Percentiles rank a stretch among this genome's conserved stretches.
phyloP scores from a whole-genome alignment of 2,329 filamentous ascomycete genomes.

The Phaeosphaeria sp. region DNA sequence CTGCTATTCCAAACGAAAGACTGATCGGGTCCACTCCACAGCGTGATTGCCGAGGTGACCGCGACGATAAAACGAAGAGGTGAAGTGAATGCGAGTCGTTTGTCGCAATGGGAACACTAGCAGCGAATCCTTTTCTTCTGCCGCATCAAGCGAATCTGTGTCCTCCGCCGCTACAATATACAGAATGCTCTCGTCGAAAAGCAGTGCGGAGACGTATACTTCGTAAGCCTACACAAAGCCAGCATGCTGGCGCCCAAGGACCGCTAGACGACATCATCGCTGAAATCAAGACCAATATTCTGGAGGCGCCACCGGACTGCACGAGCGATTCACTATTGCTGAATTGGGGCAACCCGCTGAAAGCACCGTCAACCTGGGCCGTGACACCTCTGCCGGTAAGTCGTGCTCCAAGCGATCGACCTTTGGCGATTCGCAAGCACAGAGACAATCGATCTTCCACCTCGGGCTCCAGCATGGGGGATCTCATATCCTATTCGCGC shows the following conservation, averaged over 20 bases:
- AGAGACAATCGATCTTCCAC: conserved; percentile 38
- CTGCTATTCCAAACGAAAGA: not conserved
- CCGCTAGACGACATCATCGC: conserved; percentile 46
- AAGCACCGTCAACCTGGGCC: conserved; percentile 27
- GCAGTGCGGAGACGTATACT: conserved; percentile 33
- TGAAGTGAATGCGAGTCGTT: conserved; percentile 3
- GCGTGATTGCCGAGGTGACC: too few relatives aligned
- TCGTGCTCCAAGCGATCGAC: conserved; percentile 34
- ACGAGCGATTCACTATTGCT: conserved; percentile 14
- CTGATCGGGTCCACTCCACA: too few relatives aligned
- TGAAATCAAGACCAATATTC: conserved; percentile 40
- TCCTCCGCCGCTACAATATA: conserved; percentile 38
- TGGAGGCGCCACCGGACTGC: conserved; percentile 22
- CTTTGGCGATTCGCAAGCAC: conserved; percentile 43
- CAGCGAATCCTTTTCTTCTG: conserved; percentile 10
- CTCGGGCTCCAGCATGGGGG: conserved; percentile 31
- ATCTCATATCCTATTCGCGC: conserved; percentile 18
- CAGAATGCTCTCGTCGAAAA: conserved; percentile 35
- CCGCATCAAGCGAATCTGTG: conserved; percentile 22
- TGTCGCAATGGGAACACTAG: conserved; percentile 21
- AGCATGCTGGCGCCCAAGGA: conserved; percentile 13
- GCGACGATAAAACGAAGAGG: not conserved
- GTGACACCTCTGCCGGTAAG: conserved; percentile 38
- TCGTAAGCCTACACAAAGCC: conserved; percentile 26
- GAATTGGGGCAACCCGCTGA: conserved; percentile 24